A percentile compares a stretch with the other conserved stretches of the same genome.
Conservation (phyloP, 1,139 yeast species). For the Williopsis jadinii region DNA sequence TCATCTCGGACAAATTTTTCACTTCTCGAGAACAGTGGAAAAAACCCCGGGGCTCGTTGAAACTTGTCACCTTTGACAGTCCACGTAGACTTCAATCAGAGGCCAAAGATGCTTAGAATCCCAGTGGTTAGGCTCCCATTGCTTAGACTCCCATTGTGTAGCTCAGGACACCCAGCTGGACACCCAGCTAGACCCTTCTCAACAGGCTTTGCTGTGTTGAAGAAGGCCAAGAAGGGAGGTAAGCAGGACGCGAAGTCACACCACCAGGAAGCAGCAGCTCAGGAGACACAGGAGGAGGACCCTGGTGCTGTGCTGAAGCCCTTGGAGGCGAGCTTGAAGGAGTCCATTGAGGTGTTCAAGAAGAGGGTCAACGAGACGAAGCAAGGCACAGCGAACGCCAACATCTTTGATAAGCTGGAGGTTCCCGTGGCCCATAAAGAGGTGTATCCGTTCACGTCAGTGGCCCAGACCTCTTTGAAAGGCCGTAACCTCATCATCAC, state of each 20-base stretch:
- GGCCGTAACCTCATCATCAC: constrained; percentile 67
- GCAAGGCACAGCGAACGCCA: constrained; percentile 61
- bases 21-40: no score
- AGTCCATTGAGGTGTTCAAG: constrained; percentile 44
- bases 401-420: constrained; percentile 53
- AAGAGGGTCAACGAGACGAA: constrained; percentile 55
- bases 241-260: constrained; percentile 1
- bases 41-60: no score
- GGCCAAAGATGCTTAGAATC: no score
- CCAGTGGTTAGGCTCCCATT: no score
- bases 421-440: constrained; percentile 45
- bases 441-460: constrained; percentile 43
- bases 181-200: neutral
- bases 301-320: constrained; percentile 28
- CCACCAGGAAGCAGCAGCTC: constrained; percentile 5
- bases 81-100: no score
- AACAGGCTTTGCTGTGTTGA: neutral
- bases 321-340: constrained; percentile 39
- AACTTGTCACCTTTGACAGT: no score
- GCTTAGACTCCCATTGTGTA: no score
- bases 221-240: constrained; percentile 11
- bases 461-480: constrained; percentile 73
- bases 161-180: no score
- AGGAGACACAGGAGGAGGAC: constrained; percentile 19
- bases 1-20: no score